Conservation (phyloP, 495 filamentous ascomycete species). For the Bacidia rubella region DNA sequence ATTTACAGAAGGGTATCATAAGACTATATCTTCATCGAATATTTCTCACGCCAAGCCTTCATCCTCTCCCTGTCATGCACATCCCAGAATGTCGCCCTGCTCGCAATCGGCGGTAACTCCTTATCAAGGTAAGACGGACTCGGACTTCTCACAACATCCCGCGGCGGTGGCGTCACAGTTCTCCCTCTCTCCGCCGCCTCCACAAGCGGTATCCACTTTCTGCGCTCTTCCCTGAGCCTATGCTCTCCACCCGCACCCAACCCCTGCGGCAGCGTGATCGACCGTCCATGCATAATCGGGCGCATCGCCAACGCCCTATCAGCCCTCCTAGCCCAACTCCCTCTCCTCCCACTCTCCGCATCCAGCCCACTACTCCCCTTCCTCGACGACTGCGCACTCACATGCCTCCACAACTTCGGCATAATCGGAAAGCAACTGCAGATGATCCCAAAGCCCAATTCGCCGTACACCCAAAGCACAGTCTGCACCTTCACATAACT, state of each 20-base stretch:
- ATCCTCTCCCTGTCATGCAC: too few relatives aligned
- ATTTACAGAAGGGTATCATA: too few relatives aligned
- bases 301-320: neutral
- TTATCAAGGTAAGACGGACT: neutral
- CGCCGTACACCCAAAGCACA: neutral
- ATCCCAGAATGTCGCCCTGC: too few relatives aligned
- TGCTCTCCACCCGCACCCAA: neutral
- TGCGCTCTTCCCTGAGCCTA: neutral
- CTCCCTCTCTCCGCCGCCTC: neutral
- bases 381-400: neutral
- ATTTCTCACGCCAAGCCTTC: too few relatives aligned
- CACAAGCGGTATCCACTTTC: neutral
- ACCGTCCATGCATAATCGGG: neutral
- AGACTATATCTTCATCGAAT: too few relatives aligned
- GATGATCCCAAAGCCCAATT: neutral
- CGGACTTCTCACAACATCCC: neutral
- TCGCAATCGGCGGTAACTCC: neutral
- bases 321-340: neutral
- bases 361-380: neutral
- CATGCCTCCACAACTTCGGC: neutral
- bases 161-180: too few relatives aligned
- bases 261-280: neutral
- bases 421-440: neutral
- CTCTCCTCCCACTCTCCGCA: neutral
- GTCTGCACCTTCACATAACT: slow-evolving; percentile 2